phyloP scores from a whole-genome alignment of 2,329 filamentous ascomycete genomes.

The Clarireedia paspali region DNA sequence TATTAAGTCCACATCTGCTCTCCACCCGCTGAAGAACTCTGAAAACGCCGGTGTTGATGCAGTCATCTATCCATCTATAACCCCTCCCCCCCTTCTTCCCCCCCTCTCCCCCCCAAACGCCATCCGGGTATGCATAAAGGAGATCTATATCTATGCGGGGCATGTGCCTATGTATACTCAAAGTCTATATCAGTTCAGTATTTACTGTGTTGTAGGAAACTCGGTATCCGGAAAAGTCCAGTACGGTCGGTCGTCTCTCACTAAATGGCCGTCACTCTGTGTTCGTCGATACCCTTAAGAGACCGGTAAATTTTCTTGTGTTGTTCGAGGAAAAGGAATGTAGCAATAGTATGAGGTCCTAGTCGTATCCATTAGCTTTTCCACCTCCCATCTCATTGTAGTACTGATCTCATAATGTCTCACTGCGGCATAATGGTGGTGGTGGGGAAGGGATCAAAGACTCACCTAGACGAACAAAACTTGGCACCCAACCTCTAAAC shows the following conservation, averaged over 20 bases:
- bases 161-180: background rate
- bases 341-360: conserved; percentile 76
- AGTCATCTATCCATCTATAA: conserved; percentile 1
- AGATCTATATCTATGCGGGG: background rate
- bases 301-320: conserved; percentile 71
- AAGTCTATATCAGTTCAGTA: background rate
- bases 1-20: background rate
- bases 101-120: background rate
- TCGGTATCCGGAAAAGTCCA: background rate
- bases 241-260: background rate
- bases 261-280: conserved; percentile 10
- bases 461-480: conserved; percentile 47
- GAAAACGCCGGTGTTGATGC: background rate
- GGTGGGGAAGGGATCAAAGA: background rate
- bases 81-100: no score
- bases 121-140: background rate
- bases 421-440: background rate
- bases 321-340: conserved; percentile 78
- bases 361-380: background rate
- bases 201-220: background rate
- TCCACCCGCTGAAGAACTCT: background rate
- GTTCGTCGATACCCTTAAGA: conserved; percentile 30
- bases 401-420: background rate
- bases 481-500: conserved; percentile 87
- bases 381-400: background rate